These are phyloP conservation scores for Cornus controversa DNA, from an alignment of 148 eudicot species.

Conservation along the genomic window DNA sequence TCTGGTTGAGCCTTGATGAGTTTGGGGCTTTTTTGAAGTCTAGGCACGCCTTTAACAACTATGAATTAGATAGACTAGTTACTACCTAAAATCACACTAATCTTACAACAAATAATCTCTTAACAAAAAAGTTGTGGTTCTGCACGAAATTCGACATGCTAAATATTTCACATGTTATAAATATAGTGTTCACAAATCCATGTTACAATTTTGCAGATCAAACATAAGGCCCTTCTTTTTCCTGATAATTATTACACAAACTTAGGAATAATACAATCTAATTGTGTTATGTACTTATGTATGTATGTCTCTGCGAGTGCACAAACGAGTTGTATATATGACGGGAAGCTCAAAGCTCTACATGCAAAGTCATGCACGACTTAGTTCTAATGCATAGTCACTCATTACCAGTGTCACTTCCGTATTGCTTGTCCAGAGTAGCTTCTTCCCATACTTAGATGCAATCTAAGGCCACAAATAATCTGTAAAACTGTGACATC, in stretches of 20 bases:
- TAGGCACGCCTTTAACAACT: background rate
- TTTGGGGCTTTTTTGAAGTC: too few relatives aligned
- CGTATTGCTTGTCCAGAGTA: background rate
- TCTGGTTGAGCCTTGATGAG: too few relatives aligned
- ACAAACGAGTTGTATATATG: background rate
- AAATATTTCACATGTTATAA: background rate
- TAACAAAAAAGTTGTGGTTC: too few relatives aligned
- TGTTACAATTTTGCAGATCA: background rate
- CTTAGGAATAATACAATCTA: background rate
- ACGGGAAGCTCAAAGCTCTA: background rate
- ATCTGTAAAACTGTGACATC: background rate
- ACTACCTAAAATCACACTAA: background rate
- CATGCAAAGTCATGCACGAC: background rate
- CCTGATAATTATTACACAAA: too few relatives aligned
- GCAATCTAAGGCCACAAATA: background rate
- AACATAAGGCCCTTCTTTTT: background rate
- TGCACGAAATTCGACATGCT: too few relatives aligned
- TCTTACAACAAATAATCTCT: background rate
- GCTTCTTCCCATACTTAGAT: background rate
- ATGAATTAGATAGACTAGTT: background rate
- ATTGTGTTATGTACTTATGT: background rate
- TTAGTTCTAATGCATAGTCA: background rate
- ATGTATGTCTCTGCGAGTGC: background rate
- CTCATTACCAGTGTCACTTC: background rate
- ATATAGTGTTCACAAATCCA: background rate